Conservation (phyloP, 768 basidiomycete genomes). For the Pleurotus giganteus region DNA sequence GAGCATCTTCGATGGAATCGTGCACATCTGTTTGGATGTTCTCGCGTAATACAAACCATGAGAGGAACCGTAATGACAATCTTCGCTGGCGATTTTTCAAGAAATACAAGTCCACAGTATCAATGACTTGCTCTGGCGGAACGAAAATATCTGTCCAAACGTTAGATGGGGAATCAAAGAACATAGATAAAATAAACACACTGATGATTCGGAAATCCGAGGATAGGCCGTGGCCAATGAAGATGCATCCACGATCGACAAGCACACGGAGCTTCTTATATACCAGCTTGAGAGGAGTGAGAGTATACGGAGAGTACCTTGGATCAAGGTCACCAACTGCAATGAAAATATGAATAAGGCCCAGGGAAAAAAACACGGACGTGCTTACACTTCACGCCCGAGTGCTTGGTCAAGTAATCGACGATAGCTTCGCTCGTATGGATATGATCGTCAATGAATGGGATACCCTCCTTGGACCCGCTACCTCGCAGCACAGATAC, state of each 20-base stretch:
- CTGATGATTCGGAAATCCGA: conserved; percentile 99
- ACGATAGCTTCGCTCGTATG: conserved; percentile 95
- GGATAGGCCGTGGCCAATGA: conserved; percentile 94
- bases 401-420: conserved; percentile 96
- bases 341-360: conserved; percentile 5
- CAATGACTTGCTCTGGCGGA: conserved; percentile 92
- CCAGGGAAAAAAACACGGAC: background rate
- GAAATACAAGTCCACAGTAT: conserved; percentile 97
- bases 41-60: conserved; percentile 91
- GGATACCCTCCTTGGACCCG: conserved; percentile 75
- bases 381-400: conserved; percentile 85
- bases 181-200: conserved; percentile 35
- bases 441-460: conserved; percentile 98
- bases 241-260: conserved; percentile 93
- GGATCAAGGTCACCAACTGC: conserved; percentile 93
- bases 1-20: conserved; percentile 98
- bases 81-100: conserved; percentile 78
- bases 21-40: conserved; percentile 93
- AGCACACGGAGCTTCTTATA: conserved; percentile 95
- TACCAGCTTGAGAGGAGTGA: conserved; percentile 95
- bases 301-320: conserved; percentile 74
- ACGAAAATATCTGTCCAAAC: conserved; percentile 80
- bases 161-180: background rate
- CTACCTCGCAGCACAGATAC: conserved; percentile 92
- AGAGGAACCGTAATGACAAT: conserved; percentile 87